A percentile compares a stretch with the other conserved stretches of the same genome.
Conservation (phyloP, 495 filamentous ascomycete species). For the Talaromyces trachyspermus region DNA sequence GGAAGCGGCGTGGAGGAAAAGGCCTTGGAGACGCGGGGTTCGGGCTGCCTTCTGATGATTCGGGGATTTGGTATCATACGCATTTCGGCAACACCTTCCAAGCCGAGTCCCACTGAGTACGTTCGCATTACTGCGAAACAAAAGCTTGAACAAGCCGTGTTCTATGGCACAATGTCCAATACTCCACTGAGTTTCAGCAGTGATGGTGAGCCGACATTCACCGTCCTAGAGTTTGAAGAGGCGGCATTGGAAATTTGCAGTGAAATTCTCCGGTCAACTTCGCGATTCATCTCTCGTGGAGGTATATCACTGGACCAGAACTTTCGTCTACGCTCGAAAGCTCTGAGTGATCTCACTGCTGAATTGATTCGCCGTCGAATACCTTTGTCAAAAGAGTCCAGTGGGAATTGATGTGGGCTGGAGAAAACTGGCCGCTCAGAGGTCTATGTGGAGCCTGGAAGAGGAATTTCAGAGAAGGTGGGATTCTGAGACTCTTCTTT, state of each 20-base stretch:
- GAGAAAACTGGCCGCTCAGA: conserved; percentile 83
- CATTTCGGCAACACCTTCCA: conserved; percentile 37
- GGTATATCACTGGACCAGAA: conserved; percentile 74
- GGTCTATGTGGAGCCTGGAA: conserved; percentile 70
- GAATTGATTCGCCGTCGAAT: conserved; percentile 52
- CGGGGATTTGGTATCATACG: conserved; percentile 75
- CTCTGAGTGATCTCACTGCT: conserved; percentile 61
- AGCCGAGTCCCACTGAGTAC: conserved; percentile 19
- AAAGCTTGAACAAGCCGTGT: conserved; percentile 90
- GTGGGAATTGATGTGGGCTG: conserved; percentile 83
- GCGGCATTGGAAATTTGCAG: conserved; percentile 72
- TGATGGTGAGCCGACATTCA: conserved; percentile 54
- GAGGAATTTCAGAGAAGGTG: conserved; percentile 47
- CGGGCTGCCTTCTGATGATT: conserved; percentile 65
- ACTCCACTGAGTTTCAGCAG: conserved; percentile 75
- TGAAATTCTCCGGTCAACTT: conserved; percentile 72
- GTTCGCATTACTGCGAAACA: conserved; percentile 63
- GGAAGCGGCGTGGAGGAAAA: conserved; percentile 37
- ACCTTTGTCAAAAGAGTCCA: conserved; percentile 44
- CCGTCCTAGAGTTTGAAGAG: conserved; percentile 59
- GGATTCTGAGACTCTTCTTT: conserved; percentile 46
- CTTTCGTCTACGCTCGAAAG: conserved; percentile 58
- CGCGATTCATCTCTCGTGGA: conserved; percentile 60
- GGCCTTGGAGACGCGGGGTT: conserved; percentile 35
- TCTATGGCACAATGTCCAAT: conserved; percentile 71